Evolutionary conservation across 2,329 filamentous ascomycete species (phyloP).

Genomic region (Botryotinia narcissicola): DNA sequence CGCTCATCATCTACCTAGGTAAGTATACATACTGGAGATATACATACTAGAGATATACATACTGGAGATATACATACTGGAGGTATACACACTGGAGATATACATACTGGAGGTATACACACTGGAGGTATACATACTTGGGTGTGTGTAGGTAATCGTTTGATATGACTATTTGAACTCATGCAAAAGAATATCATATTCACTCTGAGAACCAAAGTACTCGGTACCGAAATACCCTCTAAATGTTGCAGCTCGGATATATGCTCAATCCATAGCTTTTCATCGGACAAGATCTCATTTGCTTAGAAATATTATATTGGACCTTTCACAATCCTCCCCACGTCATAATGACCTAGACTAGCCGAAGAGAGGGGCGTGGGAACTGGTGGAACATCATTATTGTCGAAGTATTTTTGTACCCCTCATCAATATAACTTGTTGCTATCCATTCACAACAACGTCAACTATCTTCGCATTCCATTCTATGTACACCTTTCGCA

Average conservation of each 20-base stretch:
- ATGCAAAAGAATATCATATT: no score
- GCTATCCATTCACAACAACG: background rate
- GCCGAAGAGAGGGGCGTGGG: background rate
- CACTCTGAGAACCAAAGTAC: background rate
- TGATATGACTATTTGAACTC: no score
- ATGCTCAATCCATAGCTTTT: background rate
- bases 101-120: background rate
- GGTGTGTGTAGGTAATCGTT: no score
- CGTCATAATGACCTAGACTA: background rate
- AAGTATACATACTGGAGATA: background rate
- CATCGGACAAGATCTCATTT: background rate
- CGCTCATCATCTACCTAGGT: no score
- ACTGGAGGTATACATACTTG: background rate
- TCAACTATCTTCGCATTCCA: no score
- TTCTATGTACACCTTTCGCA: slow-evolving; percentile 32
- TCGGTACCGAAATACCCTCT: background rate
- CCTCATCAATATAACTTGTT: background rate
- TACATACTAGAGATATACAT: background rate
- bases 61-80: no score
- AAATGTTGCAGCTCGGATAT: background rate
- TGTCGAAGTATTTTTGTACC: background rate
- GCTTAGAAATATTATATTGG: background rate
- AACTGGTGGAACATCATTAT: background rate
- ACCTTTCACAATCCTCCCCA: background rate
- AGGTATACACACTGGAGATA: no score